Conservation (phyloP, 352 stramenopile genomes). For the Phytophthora palmivora region DNA sequence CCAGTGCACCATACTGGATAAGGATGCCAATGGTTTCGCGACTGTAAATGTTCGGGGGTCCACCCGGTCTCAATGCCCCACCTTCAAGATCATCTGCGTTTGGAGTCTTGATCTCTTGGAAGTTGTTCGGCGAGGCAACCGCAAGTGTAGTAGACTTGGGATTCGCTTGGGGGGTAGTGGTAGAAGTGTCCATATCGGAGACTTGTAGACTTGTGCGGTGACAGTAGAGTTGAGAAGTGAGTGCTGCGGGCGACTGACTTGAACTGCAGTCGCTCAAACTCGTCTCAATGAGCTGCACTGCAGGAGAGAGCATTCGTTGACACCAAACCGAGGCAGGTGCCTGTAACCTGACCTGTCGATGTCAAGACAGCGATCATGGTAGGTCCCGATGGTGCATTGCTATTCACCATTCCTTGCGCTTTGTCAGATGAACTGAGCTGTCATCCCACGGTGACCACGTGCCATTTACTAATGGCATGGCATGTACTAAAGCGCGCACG, state of each 20-base stretch:
- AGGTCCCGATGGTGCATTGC: slow-evolving; percentile 30
- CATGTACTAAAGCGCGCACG: slow-evolving; percentile 31
- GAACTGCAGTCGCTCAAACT: slow-evolving; percentile 1
- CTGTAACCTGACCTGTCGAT: slow-evolving; percentile 11
- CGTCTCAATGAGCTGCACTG: no score
- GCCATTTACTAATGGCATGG: slow-evolving; percentile 37
- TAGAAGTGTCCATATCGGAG: slow-evolving; percentile 13
- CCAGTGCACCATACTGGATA: slow-evolving; percentile 53
- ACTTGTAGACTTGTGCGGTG: slow-evolving; percentile 16
- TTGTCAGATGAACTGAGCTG: slow-evolving; percentile 27
- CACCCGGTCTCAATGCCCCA: slow-evolving; percentile 45
- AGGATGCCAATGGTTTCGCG: slow-evolving; percentile 45
- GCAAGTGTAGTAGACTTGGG: slow-evolving; percentile 14
- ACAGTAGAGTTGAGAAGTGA: slow-evolving; percentile 29
- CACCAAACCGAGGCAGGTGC: slow-evolving; percentile 1
- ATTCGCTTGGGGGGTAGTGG: slow-evolving; percentile 12
- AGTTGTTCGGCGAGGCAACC: slow-evolving; percentile 24
- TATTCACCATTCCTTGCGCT: slow-evolving; percentile 38
- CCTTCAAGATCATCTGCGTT: slow-evolving; percentile 31
- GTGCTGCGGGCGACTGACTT: not conserved
- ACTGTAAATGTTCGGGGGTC: slow-evolving; percentile 45
- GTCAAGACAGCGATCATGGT: slow-evolving; percentile 13
- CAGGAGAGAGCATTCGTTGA: slow-evolving; percentile 1
- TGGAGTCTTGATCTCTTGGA: slow-evolving; percentile 44
- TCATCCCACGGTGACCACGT: slow-evolving; percentile 35